Evolutionary conservation across 2,329 filamentous ascomycete species (phyloP).

Genomic region (Akanthomyces lecanii): DNA sequence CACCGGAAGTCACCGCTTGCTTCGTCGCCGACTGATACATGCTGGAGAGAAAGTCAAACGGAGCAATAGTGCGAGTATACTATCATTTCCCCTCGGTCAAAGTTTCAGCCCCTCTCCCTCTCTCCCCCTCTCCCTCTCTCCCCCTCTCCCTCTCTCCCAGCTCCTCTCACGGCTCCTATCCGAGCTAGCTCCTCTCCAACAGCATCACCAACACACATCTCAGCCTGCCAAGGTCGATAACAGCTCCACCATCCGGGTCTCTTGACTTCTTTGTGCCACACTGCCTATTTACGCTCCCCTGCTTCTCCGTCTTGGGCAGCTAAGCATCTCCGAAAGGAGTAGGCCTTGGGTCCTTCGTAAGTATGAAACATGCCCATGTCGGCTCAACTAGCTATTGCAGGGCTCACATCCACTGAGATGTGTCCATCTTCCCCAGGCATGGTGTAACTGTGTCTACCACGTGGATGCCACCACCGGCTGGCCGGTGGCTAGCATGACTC

Average conservation of each 20-base stretch:
- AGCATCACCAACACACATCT: slow-evolving; percentile 2
- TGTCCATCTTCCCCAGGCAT: not conserved
- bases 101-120: not conserved
- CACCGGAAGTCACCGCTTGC: not conserved
- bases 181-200: not conserved
- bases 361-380: not conserved
- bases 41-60: not conserved
- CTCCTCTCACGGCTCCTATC: not conserved
- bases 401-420: not conserved
- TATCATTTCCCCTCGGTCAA: not conserved
- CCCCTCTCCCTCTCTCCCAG: not conserved
- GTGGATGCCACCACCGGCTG: not conserved
- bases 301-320: not conserved
- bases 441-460: not conserved
- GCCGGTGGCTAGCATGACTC: not conserved
- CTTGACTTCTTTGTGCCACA: slow-evolving; percentile 3
- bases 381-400: not conserved
- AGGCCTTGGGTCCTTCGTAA: not conserved
- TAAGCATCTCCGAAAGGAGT: not conserved
- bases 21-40: not conserved
- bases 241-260: not conserved
- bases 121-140: not conserved
- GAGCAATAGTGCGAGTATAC: not conserved
- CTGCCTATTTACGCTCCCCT: not conserved
- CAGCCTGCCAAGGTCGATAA: not conserved